Conservation (phyloP, 257 asterid species). For the Fraxinus cuspidata region DNA sequence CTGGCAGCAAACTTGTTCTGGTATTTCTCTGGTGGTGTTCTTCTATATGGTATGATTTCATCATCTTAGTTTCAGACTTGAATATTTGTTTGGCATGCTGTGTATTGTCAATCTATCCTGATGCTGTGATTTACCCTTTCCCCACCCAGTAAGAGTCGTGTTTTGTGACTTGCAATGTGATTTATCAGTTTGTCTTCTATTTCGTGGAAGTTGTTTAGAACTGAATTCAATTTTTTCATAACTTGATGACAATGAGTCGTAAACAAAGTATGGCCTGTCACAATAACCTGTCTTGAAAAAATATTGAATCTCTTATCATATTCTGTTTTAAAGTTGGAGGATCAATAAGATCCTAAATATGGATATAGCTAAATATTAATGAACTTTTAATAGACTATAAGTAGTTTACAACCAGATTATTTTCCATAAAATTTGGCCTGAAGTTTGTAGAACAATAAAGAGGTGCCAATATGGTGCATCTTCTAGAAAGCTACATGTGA, state of each 20-base stretch:
- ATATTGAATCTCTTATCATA: neutral
- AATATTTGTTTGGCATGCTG: conserved; percentile 21
- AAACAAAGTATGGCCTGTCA: conserved; percentile 5
- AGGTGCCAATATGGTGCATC: neutral
- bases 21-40: conserved; percentile 75
- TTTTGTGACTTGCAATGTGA: conserved; percentile 3
- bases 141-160: neutral
- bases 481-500: conserved; percentile 4
- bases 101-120: neutral
- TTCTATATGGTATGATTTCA: conserved; percentile 77
- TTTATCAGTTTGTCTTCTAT: neutral
- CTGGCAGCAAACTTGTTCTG: conserved; percentile 78
- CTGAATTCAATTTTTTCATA: neutral
- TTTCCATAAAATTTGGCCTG: conserved; percentile 16
- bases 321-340: conserved; percentile 6
- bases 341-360: neutral
- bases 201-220: neutral
- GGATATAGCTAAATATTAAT: neutral
- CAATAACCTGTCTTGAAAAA: conserved; percentile 3
- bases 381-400: neutral
- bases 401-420: neutral
- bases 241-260: conserved; percentile 11
- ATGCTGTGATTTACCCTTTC: neutral
- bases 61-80: conserved; percentile 28
- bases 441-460: neutral